phyloP scores from a whole-genome alignment of 2,329 filamentous ascomycete species.

The Monilinia fructicola region DNA sequence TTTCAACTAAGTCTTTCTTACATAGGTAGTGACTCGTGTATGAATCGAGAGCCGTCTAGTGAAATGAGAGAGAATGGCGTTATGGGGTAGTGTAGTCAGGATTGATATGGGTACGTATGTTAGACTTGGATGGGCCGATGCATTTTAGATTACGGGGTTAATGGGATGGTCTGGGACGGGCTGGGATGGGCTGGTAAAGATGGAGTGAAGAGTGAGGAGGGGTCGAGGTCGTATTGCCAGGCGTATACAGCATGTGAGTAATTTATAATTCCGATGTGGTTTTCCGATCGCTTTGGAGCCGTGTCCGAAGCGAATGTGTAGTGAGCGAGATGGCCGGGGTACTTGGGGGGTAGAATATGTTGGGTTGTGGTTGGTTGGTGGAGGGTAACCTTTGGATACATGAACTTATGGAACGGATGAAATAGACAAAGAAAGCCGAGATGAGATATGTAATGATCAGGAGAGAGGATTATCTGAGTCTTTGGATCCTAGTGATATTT shows the following conservation, averaged over 20 bases:
- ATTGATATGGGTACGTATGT: neutral
- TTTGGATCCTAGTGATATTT: neutral
- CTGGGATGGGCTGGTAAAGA: neutral
- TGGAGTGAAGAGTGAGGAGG: neutral
- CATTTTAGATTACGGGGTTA: neutral
- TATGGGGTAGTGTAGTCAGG: neutral
- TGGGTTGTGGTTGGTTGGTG: neutral
- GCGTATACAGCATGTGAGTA: constrained; percentile 7
- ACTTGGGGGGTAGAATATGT: too few species aligned
- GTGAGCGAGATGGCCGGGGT: too few species aligned
- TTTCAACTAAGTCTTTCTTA: neutral
- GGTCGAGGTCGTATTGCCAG: constrained; percentile 3
- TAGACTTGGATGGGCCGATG: neutral
- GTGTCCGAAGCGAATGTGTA: constrained; percentile 1
- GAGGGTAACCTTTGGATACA: neutral
- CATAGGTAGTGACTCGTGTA: neutral
- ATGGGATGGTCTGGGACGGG: too few species aligned
- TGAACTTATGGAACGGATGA: neutral
- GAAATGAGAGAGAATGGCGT: neutral
- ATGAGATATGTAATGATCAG: neutral
- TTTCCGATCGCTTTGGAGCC: neutral
- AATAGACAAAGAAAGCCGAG: neutral
- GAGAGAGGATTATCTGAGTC: neutral
- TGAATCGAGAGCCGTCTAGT: neutral
- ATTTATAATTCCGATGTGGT: neutral